Evolutionary conservation across 768 basidiomycete species (phyloP), one percentile per base, ranked within the genome.

Genomic region (Kwoniella europaea): DNA sequence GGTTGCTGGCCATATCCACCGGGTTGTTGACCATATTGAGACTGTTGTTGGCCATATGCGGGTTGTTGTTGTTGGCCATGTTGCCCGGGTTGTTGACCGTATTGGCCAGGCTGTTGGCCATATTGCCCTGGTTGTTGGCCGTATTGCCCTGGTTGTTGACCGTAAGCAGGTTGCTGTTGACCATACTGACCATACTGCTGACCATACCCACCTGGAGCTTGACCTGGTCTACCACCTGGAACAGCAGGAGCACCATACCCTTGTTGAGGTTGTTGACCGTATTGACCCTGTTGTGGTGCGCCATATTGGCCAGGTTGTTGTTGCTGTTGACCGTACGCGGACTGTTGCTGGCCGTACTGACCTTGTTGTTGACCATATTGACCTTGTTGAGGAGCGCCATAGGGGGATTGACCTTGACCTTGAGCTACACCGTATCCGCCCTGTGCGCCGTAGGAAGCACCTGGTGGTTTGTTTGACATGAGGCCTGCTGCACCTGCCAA

Each of bases 141-240:
- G 4, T 35, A 50, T 55, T 24, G 62, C 52, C 50, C 52, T 44
- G 69, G 71, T 13, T 63, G 63, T 22, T 72, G 68, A 10, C 70
- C 72, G 64, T 73, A 71, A 24, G 71, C 71, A 22, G 71, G 67
- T 27, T 65, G 71, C 53, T 75, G 76, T 61, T 79, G 72, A 44
- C 74, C 75, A 63, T 79, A 76, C 52, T 72, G 75, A 13, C 61
- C 65, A 24, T 55, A 61, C 29, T 70, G 68, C 44, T 65, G 63
- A 24, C 50, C 63, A 29, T 52, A 64, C 13, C 43, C 50, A 20
- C 29, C 65, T 50, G 63, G 63, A 16, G 20, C 57, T 54, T 60
- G 50, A 24, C 55, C 43, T n/a, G 64, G 70, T 67, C 64, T 54
- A 71, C 58, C 56, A 13, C 56, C 56, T 53, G 60, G 58, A 24